Evolutionary conservation across 352 stramenopile species (phyloP).

Genomic region (Phytophthora hybrid): DNA sequence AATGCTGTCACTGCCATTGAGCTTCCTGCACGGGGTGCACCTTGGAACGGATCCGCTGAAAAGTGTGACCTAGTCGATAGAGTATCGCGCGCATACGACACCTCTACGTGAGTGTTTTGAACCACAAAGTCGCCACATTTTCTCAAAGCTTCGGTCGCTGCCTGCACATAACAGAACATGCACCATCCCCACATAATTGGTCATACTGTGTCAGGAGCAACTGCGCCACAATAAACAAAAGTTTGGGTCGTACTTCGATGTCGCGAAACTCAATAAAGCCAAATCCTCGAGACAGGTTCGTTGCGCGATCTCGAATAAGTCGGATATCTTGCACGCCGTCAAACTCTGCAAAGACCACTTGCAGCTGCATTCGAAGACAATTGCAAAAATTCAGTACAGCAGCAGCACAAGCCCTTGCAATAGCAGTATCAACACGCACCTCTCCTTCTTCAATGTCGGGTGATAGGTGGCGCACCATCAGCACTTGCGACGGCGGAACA

Average conservation of each 20-base stretch:
- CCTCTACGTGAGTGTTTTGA: conserved; percentile 48
- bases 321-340: conserved; percentile 76
- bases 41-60: conserved; percentile 6
- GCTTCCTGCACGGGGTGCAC: conserved; percentile 35
- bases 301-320: conserved; percentile 75
- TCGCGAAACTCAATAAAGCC: conserved; percentile 83
- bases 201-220: conserved; percentile 4
- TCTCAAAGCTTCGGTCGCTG: conserved; percentile 46
- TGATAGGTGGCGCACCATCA: conserved; percentile 79
- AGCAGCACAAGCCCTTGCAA: neutral
- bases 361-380: conserved; percentile 54
- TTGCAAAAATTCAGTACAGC: neutral
- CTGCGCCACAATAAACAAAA: neutral
- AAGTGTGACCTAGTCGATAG: conserved; percentile 34
- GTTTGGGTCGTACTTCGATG: conserved; percentile 53
- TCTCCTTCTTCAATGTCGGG: conserved; percentile 78
- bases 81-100: conserved; percentile 70
- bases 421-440: conserved; percentile 40
- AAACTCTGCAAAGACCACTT: conserved; percentile 73
- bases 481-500: conserved; percentile 59
- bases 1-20: conserved; percentile 70
- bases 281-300: conserved; percentile 75
- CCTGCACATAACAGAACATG: conserved; percentile 17
- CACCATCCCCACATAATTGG: conserved; percentile 2
- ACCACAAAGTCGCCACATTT: conserved; percentile 45